Evolutionary conservation across 805 yeast genomes (phyloP), one percentile per base, ranked within the genome.

Genomic region (Danielia reshetovae): DNA sequence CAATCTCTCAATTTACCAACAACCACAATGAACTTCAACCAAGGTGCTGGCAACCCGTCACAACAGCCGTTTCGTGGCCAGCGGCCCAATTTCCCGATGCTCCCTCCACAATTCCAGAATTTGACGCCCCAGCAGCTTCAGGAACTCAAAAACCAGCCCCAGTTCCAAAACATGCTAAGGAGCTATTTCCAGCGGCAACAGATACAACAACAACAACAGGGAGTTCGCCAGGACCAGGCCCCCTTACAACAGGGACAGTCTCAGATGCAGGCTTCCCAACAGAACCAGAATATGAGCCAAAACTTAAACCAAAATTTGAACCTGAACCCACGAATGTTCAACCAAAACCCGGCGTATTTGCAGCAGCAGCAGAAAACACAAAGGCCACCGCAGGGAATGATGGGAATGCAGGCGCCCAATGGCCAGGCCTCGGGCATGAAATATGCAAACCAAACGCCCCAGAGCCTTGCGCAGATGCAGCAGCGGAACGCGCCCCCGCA

Each of bases 81-180:
- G 30, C 51, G 52, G n/a, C 54, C 36, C 49, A 53, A 43, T 7
- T 48, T 45, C 43, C 39, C 62, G 24, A 48, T 50, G 51, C 39
- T 59, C 36, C 51, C 60, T 17, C 54, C 54, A 3, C 54, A 55
- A 33, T 36, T 48, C 27, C 48, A 41, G 27, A 61, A 62, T 33
- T 46, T 65, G 25, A 51, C 65, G 15, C 68, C 72, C 15, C 69
- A 65, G 45, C 72, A 63, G 36, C 54, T 64, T 27, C 70, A 65
- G 42, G 70, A 62, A 37, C 49, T 65, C 38, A 60, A 60, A 39
- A 61, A 52, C 42, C 72, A 65, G 45, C 68, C 70, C 3, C 72
- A 65, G 42, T 60, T 62, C 35, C 72, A 61, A 45, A 61, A 60
- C 21, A 61, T 63, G 40, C 52, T 70, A 56, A 49, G 62, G 31